Base-by-base conservation (phyloP, 2,329 filamentous ascomycete genomes). In the Botrytis medusae region DNA sequence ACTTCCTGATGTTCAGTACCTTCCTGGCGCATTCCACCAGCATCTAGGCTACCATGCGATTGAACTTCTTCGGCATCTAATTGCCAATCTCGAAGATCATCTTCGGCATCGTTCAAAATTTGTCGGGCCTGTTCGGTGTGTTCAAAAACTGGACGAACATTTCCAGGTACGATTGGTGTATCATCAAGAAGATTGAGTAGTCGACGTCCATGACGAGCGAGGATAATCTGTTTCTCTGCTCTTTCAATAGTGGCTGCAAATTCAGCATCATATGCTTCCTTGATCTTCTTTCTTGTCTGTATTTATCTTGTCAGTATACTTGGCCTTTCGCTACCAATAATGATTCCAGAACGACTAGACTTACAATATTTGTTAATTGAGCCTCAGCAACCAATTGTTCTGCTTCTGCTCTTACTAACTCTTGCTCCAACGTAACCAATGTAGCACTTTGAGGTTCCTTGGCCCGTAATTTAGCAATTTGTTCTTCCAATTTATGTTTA, bases 371-470 rank as follows among this genome's bases (percentile, higher is more conserved):
- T 80, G 93, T 95, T 82, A 99, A 87, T 83, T 99, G 96, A 34
- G 96, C 96, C 84, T 99, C 96, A 1, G 96, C 96, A 68, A 99
- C 96, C 74, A 99, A 84, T 79, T 94, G 97, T 86, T 98, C 95
- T 4, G 96, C 96, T 86, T 99, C 96, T 37, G 95, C 95, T 77
- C 96, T 88, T 71, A 99, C 95, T 71, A 99, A 90, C 86, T 98
- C 96, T 85, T 99, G 96, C 86, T 99, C 96, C 71, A 98, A 87
- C 34, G 92, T 92, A 51, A 94, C 90, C 72, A 98, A 85, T 81
- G 90, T 93, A 44, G 93, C 87, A 80, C 92, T 97, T 81, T 92
- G 89, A 10, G 95, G 94, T 83, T 98, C 96, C 85, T 96, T 98
- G 83, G 92, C 88, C 87, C 97, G 98, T 78, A 98, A 85, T 83